Percentiles rank a stretch among this genome's conserved stretches.
These are phyloP conservation scores for Boletus subluridellus DNA, from an alignment of 1,284 basidiomycete genomes.

Conservation along the genomic window DNA sequence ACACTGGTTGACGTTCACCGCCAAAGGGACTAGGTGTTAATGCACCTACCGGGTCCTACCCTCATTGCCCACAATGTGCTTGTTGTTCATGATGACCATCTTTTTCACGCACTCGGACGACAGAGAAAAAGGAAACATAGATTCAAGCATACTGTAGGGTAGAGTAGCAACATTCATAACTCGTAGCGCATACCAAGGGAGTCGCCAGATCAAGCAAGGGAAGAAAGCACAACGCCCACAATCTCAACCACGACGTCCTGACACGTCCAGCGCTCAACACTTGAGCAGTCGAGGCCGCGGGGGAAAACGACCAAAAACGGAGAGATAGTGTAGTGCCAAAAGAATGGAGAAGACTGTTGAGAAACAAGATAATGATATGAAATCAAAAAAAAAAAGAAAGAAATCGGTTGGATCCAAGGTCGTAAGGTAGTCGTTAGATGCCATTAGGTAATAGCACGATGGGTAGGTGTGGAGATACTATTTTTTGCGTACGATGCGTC, in stretches of 20 bases:
- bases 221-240: neutral
- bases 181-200: neutral
- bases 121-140: constrained; percentile 6
- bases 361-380: constrained; percentile 30
- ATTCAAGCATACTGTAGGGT: constrained; percentile 25
- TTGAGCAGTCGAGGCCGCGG: neutral
- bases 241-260: neutral
- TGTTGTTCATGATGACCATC: neutral
- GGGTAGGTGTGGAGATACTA: neutral
- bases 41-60: no score
- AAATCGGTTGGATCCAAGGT: constrained; percentile 13
- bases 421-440: constrained; percentile 20
- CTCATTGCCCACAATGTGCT: neutral
- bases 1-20: neutral
- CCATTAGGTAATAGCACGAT: constrained; percentile 5
- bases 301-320: neutral
- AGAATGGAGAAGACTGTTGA: neutral
- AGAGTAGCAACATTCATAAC: constrained; percentile 2
- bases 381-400: constrained; percentile 2
- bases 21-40: neutral
- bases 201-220: neutral
- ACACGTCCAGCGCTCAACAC: neutral
- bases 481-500: neutral
- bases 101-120: neutral
- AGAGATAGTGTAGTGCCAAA: neutral